Conservation (phyloP, 371 early-diverging fungal species). For the Rhizopus sp. region DNA sequence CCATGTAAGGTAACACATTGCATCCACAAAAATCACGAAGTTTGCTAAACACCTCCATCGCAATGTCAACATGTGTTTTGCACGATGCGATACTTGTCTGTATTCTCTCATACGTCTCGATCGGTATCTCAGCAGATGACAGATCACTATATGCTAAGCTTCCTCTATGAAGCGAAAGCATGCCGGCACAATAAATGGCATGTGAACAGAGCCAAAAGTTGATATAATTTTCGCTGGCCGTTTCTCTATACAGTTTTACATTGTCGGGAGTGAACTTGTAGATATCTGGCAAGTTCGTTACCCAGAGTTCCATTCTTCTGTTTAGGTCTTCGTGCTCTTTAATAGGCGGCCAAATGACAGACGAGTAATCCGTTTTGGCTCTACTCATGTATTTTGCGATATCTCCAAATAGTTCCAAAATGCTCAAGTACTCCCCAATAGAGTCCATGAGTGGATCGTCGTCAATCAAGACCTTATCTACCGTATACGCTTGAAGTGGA, state of each 20-base stretch:
- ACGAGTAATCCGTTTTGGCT: constrained; percentile 31
- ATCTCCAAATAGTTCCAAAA: constrained; percentile 50
- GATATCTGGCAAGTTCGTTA: constrained; percentile 26
- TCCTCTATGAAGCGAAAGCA: constrained; percentile 42
- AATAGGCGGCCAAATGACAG: constrained; percentile 54
- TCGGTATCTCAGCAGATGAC: constrained; percentile 17
- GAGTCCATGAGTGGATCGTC: constrained; percentile 39
- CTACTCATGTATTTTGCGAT: constrained; percentile 53
- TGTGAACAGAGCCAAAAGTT: constrained; percentile 46
- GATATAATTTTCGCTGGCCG: constrained; percentile 36
- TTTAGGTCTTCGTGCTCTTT: constrained; percentile 48
- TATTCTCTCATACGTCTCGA: constrained; percentile 24
- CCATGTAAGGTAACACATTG: constrained; percentile 49
- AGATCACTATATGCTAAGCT: constrained; percentile 48
- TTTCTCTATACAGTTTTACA: constrained; percentile 24
- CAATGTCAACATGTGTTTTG: constrained; percentile 36
- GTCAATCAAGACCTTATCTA: constrained; percentile 22
- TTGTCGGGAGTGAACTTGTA: constrained; percentile 31
- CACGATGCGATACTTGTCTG: constrained; percentile 32
- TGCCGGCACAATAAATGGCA: constrained; percentile 40
- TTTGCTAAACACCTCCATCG: constrained; percentile 35
- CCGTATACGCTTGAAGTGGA: constrained; percentile 28
- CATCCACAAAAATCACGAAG: constrained; percentile 39
- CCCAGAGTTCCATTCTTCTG: constrained; percentile 38
- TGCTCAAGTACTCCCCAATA: constrained; percentile 29